phyloP scores from a whole-genome alignment of 2,329 filamentous ascomycete species.

The Incumbomyces delicatus region DNA sequence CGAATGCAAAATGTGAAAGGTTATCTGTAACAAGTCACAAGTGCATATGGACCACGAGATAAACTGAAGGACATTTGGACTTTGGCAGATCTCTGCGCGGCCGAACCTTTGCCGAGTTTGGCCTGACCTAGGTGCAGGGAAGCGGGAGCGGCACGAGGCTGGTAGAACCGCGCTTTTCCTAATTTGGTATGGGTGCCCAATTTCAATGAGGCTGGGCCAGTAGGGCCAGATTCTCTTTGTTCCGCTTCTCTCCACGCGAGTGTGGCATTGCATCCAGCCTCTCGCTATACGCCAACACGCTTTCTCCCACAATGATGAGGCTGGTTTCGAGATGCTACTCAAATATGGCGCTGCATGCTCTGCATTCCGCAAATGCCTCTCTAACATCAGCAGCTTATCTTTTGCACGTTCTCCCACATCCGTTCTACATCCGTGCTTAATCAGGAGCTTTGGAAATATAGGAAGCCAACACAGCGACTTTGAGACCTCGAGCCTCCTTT shows the following conservation, averaged over 20 bases:
- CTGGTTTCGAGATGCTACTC: not conserved
- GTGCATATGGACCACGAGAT: too few relatives aligned
- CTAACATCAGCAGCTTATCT: conserved; percentile 1
- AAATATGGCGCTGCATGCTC: conserved; percentile 4
- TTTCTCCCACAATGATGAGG: not conserved
- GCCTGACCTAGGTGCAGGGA: too few relatives aligned
- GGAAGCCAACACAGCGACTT: too few relatives aligned
- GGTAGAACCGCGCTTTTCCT: not conserved
- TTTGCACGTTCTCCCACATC: not conserved
- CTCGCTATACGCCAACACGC: not conserved
- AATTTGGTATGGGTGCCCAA: not conserved
- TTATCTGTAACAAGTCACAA: too few relatives aligned
- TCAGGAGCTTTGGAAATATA: too few relatives aligned
- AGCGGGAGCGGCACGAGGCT: not conserved
- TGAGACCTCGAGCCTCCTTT: too few relatives aligned
- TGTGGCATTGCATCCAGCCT: not conserved
- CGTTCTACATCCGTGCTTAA: not conserved
- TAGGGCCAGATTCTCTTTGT: not conserved
- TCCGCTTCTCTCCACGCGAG: not conserved
- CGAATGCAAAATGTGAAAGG: too few relatives aligned
- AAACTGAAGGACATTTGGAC: too few relatives aligned
- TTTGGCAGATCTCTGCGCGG: too few relatives aligned
- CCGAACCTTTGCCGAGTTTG: too few relatives aligned
- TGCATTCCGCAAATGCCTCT: not conserved
- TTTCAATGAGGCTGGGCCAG: not conserved